These are phyloP conservation scores for Babesia divergens DNA, from an alignment of 169 alveolate genomes.

Conservation along the genomic window DNA sequence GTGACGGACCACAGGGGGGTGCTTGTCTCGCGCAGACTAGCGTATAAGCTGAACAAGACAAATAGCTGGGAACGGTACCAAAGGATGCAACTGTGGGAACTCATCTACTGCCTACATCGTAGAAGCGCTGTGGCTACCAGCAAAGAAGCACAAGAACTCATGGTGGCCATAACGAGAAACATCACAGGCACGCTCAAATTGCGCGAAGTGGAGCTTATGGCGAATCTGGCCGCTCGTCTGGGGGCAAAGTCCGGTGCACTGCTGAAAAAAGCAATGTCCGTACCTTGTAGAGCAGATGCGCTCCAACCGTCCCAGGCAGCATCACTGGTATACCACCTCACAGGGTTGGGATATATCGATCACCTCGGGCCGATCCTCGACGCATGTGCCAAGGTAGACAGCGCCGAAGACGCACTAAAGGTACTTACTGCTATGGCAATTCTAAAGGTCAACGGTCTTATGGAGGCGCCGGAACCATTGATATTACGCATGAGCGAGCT, in stretches of 20 bases:
- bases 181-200: constrained; percentile 39
- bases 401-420: constrained; percentile 5
- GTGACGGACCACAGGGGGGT: constrained; percentile 15
- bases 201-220: constrained; percentile 27
- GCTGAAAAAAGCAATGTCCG: constrained; percentile 10
- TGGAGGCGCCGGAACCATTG: background rate
- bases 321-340: constrained; percentile 1
- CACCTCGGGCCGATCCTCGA: constrained; percentile 4
- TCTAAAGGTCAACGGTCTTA: constrained; percentile 21
- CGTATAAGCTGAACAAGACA: constrained; percentile 40
- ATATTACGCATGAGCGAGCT: background rate
- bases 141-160: constrained; percentile 27
- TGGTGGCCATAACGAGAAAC: constrained; percentile 18
- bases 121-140: constrained; percentile 22
- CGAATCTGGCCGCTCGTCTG: constrained; percentile 14
- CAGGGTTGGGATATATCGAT: constrained; percentile 43
- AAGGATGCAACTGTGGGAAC: constrained; percentile 18
- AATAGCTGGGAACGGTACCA: constrained; percentile 44
- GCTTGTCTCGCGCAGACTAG: constrained; percentile 31
- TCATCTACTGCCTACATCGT: background rate
- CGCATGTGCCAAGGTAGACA: constrained; percentile 1
- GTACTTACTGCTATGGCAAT: constrained; percentile 33
- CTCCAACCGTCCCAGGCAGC: constrained; percentile 35
- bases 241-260: constrained; percentile 35
- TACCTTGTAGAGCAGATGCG: constrained; percentile 38